Percentiles rank a stretch among this genome's conserved stretches.
phyloP scores from a whole-genome alignment of 2,329 filamentous ascomycete species.

The Fusarium pseudograminearum region DNA sequence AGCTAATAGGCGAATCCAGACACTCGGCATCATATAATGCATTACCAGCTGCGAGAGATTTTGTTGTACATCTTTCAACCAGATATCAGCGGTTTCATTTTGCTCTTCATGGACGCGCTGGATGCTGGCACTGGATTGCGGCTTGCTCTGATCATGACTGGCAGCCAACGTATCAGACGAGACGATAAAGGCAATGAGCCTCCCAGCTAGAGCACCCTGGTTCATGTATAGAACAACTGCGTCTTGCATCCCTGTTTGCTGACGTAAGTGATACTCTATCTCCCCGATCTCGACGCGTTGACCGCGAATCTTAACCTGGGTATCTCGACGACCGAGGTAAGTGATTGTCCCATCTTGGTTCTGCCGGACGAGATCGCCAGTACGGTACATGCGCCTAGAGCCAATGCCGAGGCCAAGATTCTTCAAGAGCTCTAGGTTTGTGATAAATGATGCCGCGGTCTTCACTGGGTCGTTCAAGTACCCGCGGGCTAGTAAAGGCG shows the following conservation, averaged over 20 bases:
- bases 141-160: neutral
- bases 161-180: neutral
- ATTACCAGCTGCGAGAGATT: conserved; percentile 8
- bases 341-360: neutral
- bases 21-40: conserved; percentile 9
- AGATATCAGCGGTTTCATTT: neutral
- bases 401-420: neutral
- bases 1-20: neutral
- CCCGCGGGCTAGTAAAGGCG: neutral
- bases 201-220: neutral
- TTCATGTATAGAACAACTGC: neutral
- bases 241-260: neutral
- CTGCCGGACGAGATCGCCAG: conserved; percentile 1
- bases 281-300: conserved; percentile 1
- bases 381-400: neutral
- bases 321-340: neutral
- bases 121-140: neutral
- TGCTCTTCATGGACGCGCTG: neutral
- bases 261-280: conserved; percentile 3
- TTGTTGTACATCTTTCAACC: conserved; percentile 2
- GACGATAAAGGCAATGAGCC: neutral
- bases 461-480: conserved; percentile 1
- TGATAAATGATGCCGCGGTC: conserved; percentile 1
- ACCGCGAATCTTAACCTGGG: conserved; percentile 3
- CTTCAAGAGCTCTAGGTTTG: neutral